phyloP scores from a whole-genome alignment of 495 filamentous ascomycete species.

The Lasiosphaeria hispida region DNA sequence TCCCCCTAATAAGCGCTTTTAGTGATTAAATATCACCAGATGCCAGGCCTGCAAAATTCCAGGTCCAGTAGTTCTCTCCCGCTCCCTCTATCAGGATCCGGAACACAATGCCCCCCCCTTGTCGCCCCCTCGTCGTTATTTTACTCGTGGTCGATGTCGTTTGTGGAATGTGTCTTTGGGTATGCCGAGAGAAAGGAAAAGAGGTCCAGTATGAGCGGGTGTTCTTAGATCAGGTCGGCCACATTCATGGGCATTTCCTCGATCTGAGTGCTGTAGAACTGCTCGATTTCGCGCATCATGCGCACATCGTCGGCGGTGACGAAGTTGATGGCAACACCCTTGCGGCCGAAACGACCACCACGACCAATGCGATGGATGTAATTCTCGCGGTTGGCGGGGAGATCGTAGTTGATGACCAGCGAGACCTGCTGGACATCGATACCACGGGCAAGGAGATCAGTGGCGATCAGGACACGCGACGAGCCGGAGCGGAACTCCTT shows the following conservation, averaged over 20 bases:
- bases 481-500: conserved; percentile 97
- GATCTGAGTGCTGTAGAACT: conserved; percentile 97
- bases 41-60: conserved; percentile 28
- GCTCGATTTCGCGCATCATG: conserved; percentile 95
- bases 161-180: conserved; percentile 26
- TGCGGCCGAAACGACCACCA: conserved; percentile 92
- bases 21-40: conserved; percentile 27
- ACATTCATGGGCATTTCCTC: conserved; percentile 99
- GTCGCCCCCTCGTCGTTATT: not conserved
- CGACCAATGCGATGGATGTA: conserved; percentile 99
- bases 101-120: conserved; percentile 27
- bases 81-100: conserved; percentile 30
- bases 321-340: conserved; percentile 99
- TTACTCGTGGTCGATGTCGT: conserved; percentile 18
- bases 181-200: conserved; percentile 31
- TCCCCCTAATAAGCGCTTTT: conserved; percentile 27
- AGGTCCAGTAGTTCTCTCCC: conserved; percentile 17
- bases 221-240: conserved; percentile 56
- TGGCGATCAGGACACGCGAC: conserved; percentile 95
- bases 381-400: conserved; percentile 98
- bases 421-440: conserved; percentile 99
- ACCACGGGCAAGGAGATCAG: conserved; percentile 94
- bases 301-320: conserved; percentile 96
- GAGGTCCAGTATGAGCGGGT: not conserved
- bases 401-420: conserved; percentile 99